phyloP scores from a whole-genome alignment of 2,329 filamentous ascomycete genomes.

The Sporothrix schenckii region DNA sequence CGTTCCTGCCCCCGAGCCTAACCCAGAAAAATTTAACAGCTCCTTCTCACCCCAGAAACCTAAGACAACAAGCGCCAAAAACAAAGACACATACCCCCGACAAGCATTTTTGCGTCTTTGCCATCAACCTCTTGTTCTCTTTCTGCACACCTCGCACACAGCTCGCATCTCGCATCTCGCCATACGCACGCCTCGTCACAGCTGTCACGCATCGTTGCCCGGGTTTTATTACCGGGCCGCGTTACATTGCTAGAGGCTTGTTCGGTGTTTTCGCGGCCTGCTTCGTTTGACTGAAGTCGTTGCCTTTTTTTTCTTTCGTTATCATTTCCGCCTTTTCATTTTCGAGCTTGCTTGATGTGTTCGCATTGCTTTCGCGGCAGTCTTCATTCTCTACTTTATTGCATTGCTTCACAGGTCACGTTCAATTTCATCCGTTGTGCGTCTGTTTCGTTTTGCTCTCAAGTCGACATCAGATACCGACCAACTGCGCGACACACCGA shows the following conservation, averaged over 20 bases:
- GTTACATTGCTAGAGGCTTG: slow-evolving; percentile 12
- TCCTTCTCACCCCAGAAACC: slow-evolving; percentile 7
- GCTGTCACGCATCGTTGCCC: slow-evolving; percentile 18
- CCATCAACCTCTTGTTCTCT: background rate
- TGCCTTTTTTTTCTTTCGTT: background rate
- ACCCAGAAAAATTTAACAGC: slow-evolving; percentile 24
- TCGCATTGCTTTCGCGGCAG: background rate
- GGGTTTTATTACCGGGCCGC: background rate
- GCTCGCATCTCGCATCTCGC: background rate
- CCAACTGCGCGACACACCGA: background rate
- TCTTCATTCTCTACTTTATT: slow-evolving; percentile 19
- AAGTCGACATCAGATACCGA: slow-evolving; percentile 9
- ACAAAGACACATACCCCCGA: slow-evolving; percentile 13
- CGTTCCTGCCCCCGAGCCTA: slow-evolving; percentile 14
- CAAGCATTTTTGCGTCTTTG: slow-evolving; percentile 15
- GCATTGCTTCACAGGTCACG: background rate
- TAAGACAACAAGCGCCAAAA: slow-evolving; percentile 24
- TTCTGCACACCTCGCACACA: slow-evolving; percentile 7
- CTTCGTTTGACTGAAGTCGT: background rate
- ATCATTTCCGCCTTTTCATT: background rate
- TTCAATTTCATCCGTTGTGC: background rate
- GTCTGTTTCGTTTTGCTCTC: slow-evolving; percentile 10
- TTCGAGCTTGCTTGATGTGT: slow-evolving; percentile 20
- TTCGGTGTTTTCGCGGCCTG: background rate
- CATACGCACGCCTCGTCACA: slow-evolving; percentile 14